Percentiles rank a stretch among this genome's conserved stretches.
phyloP scores from a whole-genome alignment of 805 yeast genomes.

The Myxozyma kluyveri region DNA sequence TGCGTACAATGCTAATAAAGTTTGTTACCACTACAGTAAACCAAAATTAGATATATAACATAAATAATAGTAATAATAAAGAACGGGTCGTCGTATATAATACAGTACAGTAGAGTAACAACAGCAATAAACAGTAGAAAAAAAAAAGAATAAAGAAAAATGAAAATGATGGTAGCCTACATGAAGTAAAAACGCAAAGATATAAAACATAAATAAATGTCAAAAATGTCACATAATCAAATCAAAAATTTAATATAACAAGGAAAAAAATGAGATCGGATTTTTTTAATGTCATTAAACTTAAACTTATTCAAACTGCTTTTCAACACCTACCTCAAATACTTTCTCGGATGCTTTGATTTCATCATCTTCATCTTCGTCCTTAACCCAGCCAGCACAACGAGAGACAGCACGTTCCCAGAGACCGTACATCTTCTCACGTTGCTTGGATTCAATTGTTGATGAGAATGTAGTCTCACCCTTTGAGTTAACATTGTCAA shows the following conservation, averaged over 20 bases:
- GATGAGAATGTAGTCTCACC: conserved; percentile 35
- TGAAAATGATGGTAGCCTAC: neutral
- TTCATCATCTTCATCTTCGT: conserved; percentile 24
- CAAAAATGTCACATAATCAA: too few relatives aligned
- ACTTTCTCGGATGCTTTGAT: conserved; percentile 10
- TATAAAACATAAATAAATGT: neutral
- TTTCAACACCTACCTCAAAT: conserved; percentile 10
- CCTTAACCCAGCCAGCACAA: conserved; percentile 72
- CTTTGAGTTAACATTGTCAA: conserved; percentile 38
- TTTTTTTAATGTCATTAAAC: too few relatives aligned
- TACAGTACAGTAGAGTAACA: too few relatives aligned
- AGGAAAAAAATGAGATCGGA: too few relatives aligned
- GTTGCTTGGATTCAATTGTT: conserved; percentile 43
- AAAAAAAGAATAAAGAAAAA: neutral
- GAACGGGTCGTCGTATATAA: too few relatives aligned
- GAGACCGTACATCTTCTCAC: conserved; percentile 62
- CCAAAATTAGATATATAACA: too few relatives aligned
- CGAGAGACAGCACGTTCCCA: conserved; percentile 87
- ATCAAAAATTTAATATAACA: too few relatives aligned
- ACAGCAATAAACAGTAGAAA: too few relatives aligned
- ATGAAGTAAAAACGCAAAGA: neutral
- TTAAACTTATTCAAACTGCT: neutral
- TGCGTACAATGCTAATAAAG: too few relatives aligned
- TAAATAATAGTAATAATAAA: too few relatives aligned
- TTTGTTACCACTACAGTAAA: too few relatives aligned